Percentiles rank a stretch among this genome's conserved stretches.
These are phyloP conservation scores for Paracorniculantispora psalliotae DNA, from an alignment of 2,329 filamentous ascomycete species.

Conservation along the genomic window DNA sequence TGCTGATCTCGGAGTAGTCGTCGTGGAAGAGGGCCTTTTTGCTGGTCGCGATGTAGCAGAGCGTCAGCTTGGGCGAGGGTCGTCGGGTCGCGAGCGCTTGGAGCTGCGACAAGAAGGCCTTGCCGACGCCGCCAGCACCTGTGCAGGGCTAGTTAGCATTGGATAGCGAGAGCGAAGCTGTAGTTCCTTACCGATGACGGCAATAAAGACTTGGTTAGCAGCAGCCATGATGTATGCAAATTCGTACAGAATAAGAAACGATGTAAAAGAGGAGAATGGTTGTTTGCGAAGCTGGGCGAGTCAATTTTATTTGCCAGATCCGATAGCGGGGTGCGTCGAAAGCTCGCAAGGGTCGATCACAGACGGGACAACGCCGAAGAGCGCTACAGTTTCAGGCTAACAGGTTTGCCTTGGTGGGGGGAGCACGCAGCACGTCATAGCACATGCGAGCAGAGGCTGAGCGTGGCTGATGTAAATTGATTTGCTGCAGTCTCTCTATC, in stretches of 20 bases:
- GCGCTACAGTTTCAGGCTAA: slow-evolving; percentile 1
- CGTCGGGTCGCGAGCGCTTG: slow-evolving; percentile 60
- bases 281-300: background rate
- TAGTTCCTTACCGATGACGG: slow-evolving; percentile 43
- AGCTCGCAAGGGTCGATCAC: background rate
- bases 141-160: slow-evolving; percentile 14
- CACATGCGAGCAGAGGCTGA: background rate
- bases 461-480: background rate
- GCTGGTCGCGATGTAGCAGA: slow-evolving; percentile 83
- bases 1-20: slow-evolving; percentile 63
- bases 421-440: slow-evolving; percentile 5
- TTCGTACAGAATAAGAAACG: background rate
- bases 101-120: slow-evolving; percentile 83
- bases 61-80: slow-evolving; percentile 63
- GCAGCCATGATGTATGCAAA: slow-evolving; percentile 35
- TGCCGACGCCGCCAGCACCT: slow-evolving; percentile 92
- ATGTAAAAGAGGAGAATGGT: background rate
- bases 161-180: background rate
- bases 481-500: background rate
- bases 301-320: slow-evolving; percentile 8
- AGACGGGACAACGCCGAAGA: slow-evolving; percentile 1
- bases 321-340: slow-evolving; percentile 13
- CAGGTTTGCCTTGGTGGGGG: slow-evolving; percentile 1
- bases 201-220: slow-evolving; percentile 46
- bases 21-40: slow-evolving; percentile 73